Evolutionary conservation across 345 rosid species (phyloP).

Genomic region (Lepidium sativum): DNA sequence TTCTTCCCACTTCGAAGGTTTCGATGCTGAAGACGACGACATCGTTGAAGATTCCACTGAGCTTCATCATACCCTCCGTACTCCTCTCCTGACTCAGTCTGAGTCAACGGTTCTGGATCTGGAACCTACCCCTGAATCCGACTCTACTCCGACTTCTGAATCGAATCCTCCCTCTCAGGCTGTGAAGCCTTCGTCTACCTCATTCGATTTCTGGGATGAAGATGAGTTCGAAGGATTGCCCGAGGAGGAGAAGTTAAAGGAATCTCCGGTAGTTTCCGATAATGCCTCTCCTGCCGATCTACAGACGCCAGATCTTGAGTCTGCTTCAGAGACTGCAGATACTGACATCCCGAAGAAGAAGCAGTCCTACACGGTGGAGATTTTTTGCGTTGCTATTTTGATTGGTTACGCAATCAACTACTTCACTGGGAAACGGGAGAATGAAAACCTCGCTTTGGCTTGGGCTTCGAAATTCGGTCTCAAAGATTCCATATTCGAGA

Average conservation of each 20-base stretch:
- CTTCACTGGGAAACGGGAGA: slow-evolving; percentile 78
- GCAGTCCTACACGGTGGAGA: slow-evolving; percentile 48
- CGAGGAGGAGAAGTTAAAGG: slow-evolving; percentile 11
- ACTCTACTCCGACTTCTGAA: slow-evolving; percentile 16
- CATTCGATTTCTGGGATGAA: slow-evolving; percentile 90
- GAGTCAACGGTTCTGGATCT: slow-evolving; percentile 29
- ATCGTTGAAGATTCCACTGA: slow-evolving; percentile 33
- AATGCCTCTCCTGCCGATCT: slow-evolving; percentile 23
- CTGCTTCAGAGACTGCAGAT: slow-evolving; percentile 13
- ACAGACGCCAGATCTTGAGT: slow-evolving; percentile 23
- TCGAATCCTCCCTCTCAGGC: slow-evolving; percentile 22
- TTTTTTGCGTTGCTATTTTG: slow-evolving; percentile 54
- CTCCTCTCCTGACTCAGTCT: slow-evolving; percentile 56
- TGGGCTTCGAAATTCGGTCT: slow-evolving; percentile 86
- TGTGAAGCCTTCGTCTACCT: slow-evolving; percentile 25
- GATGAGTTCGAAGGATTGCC: slow-evolving; percentile 97
- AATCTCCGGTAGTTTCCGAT: slow-evolving; percentile 17
- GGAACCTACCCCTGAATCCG: slow-evolving; percentile 17
- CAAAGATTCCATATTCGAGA: slow-evolving; percentile 64
- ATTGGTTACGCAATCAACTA: slow-evolving; percentile 57
- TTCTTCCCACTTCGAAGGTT: slow-evolving; percentile 90
- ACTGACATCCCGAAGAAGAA: slow-evolving; percentile 20
- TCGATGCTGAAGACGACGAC: slow-evolving; percentile 80
- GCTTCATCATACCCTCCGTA: slow-evolving; percentile 37
- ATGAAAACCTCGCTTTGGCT: slow-evolving; percentile 73